A percentile compares a stretch with the other conserved stretches of the same genome.
Conservation (phyloP, 2,329 filamentous ascomycete species). For the Incumbomyces lentus region DNA sequence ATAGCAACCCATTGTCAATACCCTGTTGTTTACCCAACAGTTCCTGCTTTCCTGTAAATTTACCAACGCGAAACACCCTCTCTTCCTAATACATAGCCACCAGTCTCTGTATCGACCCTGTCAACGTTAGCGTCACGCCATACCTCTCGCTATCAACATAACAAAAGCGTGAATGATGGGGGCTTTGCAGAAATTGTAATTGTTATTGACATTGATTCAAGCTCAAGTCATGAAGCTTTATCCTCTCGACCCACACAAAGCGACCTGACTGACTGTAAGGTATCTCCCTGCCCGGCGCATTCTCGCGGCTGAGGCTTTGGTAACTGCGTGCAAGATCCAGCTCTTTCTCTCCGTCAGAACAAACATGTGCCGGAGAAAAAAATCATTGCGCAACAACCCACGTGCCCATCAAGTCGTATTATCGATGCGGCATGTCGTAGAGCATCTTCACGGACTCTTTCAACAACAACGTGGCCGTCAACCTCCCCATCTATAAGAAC, state of each 20-base stretch:
- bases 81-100: too few species aligned
- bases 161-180: background rate
- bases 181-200: background rate
- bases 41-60: too few species aligned
- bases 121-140: background rate
- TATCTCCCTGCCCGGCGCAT: background rate
- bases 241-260: background rate
- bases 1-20: too few species aligned
- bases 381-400: background rate
- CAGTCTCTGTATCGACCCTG: background rate
- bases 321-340: background rate
- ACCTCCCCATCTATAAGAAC: slow-evolving; percentile 2
- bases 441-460: slow-evolving; percentile 9
- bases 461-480: slow-evolving; percentile 5
- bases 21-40: too few species aligned
- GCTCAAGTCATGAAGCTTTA: slow-evolving; percentile 4
- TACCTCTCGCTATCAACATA: background rate
- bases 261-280: background rate
- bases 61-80: too few species aligned
- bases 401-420: slow-evolving; percentile 25
- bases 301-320: background rate
- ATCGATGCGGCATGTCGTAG: slow-evolving; percentile 25
- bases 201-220: slow-evolving; percentile 7
- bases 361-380: slow-evolving; percentile 3
- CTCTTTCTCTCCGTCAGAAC: slow-evolving; percentile 1